phyloP scores from a whole-genome alignment of 768 basidiomycete species.

The Chalciporus chontae region DNA sequence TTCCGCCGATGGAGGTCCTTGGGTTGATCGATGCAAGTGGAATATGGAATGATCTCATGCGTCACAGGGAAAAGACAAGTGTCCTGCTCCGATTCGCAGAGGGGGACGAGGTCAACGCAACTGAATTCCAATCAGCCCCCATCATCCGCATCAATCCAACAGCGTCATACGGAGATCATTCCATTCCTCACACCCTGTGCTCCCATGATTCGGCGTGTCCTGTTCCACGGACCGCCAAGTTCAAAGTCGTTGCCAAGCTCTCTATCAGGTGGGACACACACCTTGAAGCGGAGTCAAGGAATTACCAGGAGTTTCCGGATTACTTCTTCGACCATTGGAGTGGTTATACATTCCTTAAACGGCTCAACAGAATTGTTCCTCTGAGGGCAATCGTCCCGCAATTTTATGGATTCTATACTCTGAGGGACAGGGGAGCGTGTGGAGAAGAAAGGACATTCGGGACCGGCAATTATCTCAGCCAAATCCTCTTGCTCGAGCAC shows the following conservation, averaged over 20 bases:
- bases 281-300: conserved; percentile 28
- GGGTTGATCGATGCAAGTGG: neutral
- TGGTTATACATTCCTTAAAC: conserved; percentile 21
- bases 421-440: neutral
- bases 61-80: neutral
- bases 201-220: neutral
- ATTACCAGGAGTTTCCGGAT: conserved; percentile 27
- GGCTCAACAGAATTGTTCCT: conserved; percentile 41
- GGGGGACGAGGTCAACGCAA: neutral
- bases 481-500: conserved; percentile 46
- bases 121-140: neutral
- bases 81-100: neutral
- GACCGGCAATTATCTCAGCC: conserved; percentile 25
- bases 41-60: neutral
- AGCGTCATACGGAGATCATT: conserved; percentile 5
- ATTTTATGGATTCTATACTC: conserved; percentile 59
- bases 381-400: conserved; percentile 54
- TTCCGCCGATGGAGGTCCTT: neutral
- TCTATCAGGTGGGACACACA: conserved; percentile 37
- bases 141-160: conserved; percentile 15
- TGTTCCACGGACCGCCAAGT: conserved; percentile 31
- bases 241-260: conserved; percentile 44
- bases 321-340: conserved; percentile 26
- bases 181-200: conserved; percentile 3
- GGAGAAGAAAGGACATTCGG: neutral